Conservation (phyloP, 371 early-diverging fungal species). For the Catenaria anguillulae region DNA sequence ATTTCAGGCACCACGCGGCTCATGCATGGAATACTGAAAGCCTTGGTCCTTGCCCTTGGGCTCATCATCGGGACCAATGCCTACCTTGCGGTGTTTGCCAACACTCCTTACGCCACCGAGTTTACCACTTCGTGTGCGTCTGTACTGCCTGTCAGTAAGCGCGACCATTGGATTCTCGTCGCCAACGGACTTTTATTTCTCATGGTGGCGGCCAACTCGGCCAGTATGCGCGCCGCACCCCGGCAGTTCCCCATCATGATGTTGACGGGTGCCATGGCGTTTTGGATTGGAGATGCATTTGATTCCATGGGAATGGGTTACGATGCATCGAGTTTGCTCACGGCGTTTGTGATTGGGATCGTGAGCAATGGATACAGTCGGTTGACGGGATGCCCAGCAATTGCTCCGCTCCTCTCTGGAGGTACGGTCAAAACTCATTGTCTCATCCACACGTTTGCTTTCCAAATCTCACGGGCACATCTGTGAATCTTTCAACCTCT, state of each 20-base stretch:
- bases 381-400: neutral
- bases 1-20: conserved; percentile 6
- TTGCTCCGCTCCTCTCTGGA: neutral
- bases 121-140: neutral
- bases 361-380: neutral
- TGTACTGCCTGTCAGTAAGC: neutral
- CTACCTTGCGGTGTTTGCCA: neutral
- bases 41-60: neutral
- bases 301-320: neutral
- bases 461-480: neutral
- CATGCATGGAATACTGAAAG: neutral
- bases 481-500: neutral
- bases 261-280: neutral
- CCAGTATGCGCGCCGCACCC: neutral
- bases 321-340: neutral
- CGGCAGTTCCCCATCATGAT: conserved; percentile 2
- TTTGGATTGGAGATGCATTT: neutral
- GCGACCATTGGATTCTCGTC: neutral
- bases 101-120: no score
- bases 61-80: neutral
- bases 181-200: neutral
- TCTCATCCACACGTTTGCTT: neutral
- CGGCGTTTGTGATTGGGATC: neutral
- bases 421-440: no score
- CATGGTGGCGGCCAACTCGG: neutral